Percentiles rank a stretch among this genome's conserved stretches.
Evolutionary conservation across 805 yeast species (phyloP).

Genomic region (Candida piceae): DNA sequence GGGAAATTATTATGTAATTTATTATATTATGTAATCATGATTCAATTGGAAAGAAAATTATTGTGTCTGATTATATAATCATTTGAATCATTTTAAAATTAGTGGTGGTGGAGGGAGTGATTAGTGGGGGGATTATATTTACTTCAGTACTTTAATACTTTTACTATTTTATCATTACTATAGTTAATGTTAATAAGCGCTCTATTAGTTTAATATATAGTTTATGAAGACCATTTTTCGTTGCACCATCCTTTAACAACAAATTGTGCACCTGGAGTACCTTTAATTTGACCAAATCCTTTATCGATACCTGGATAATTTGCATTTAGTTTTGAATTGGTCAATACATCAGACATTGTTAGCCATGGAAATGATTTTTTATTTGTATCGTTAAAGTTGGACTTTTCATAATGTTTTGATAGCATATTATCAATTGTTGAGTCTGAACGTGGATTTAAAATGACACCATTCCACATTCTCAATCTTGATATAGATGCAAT

Average conservation of each 20-base stretch:
- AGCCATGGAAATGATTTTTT: slow-evolving; percentile 13
- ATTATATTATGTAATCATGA: not conserved
- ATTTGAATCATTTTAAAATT: too few species aligned
- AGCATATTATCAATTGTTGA: not conserved
- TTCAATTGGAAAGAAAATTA: too few species aligned
- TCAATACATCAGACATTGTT: slow-evolving; percentile 6
- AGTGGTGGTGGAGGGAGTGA: not conserved
- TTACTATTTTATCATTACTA: too few species aligned
- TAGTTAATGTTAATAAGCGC: too few species aligned
- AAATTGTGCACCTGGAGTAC: slow-evolving; percentile 27
- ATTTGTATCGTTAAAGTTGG: not conserved
- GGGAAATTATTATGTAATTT: too few species aligned
- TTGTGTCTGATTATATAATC: too few species aligned
- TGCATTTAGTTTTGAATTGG: not conserved
- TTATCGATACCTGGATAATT: not conserved
- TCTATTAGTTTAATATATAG: too few species aligned
- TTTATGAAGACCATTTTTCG: slow-evolving; percentile 30
- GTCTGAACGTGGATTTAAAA: slow-evolving; percentile 48
- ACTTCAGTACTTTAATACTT: too few species aligned
- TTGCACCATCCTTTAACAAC: slow-evolving; percentile 43
- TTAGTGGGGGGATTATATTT: not conserved
- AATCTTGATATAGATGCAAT: slow-evolving; percentile 40
- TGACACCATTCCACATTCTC: slow-evolving; percentile 47
- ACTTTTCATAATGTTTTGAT: too few species aligned
- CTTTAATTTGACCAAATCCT: slow-evolving; percentile 13